A percentile compares a stretch with the other conserved stretches of the same genome.
Conservation (phyloP, 2,329 filamentous ascomycete genomes). For the Trichothecium sympodiale region DNA sequence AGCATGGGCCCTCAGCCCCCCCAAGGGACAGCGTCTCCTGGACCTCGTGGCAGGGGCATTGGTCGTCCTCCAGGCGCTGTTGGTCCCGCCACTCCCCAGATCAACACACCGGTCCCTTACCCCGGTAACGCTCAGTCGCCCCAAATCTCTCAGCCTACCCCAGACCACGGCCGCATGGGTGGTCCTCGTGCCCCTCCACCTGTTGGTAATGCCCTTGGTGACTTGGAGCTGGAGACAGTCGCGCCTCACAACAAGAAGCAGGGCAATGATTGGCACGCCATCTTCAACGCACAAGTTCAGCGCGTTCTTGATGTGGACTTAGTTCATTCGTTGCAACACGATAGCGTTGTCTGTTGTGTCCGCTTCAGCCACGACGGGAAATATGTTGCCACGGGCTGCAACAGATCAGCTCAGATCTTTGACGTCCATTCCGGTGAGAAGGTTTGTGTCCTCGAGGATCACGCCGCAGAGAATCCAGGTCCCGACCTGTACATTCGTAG, state of each 20-base stretch:
- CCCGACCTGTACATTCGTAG: constrained; percentile 95
- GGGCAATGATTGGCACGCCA: constrained; percentile 85
- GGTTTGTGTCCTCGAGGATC: constrained; percentile 82
- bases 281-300: constrained; percentile 88
- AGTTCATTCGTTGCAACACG: constrained; percentile 83
- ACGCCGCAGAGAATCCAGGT: constrained; percentile 57
- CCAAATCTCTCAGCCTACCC: constrained; percentile 75
- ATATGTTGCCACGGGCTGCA: constrained; percentile 93
- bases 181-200: constrained; percentile 38
- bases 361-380: constrained; percentile 93
- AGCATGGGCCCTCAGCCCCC: constrained; percentile 74
- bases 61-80: constrained; percentile 50
- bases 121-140: constrained; percentile 74
- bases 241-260: constrained; percentile 82
- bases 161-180: constrained; percentile 47
- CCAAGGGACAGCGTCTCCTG: constrained; percentile 76
- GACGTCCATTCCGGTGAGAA: constrained; percentile 81
- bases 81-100: constrained; percentile 74
- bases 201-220: constrained; percentile 58
- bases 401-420: constrained; percentile 98
- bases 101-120: constrained; percentile 79
- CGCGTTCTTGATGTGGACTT: constrained; percentile 88
- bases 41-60: constrained; percentile 56
- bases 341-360: constrained; percentile 97
- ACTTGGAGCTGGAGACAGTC: constrained; percentile 77